Evolutionary conservation across 495 filamentous ascomycete genomes (phyloP).

Genomic region (Chaetomium fimeti): DNA sequence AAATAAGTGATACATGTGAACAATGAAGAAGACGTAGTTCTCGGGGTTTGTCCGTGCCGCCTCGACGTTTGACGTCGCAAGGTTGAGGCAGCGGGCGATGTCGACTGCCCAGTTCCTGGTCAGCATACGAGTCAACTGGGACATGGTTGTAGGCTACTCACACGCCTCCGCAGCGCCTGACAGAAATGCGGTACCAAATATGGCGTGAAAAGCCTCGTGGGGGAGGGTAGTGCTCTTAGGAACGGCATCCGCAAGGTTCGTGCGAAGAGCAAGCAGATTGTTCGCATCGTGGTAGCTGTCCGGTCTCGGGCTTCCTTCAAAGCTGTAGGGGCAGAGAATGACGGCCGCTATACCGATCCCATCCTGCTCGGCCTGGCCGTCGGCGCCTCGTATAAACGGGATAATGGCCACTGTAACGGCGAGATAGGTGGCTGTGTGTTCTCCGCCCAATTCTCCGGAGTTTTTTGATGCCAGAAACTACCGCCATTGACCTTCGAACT

Average conservation of each 20-base stretch:
- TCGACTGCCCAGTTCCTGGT: no score
- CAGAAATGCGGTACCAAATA: not conserved
- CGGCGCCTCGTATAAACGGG: no score
- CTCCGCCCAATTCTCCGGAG: no score
- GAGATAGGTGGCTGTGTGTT: no score
- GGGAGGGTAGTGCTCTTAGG: conserved; percentile 1
- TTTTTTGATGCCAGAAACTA: no score
- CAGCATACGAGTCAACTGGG: no score
- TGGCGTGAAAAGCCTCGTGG: conserved; percentile 1
- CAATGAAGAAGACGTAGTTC: not conserved
- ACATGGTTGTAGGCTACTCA: no score
- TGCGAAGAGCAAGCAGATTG: not conserved
- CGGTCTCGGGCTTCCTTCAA: not conserved
- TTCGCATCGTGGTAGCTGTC: not conserved
- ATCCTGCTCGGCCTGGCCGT: no score
- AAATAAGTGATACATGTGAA: not conserved
- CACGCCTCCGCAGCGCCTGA: no score
- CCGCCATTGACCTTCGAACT: no score
- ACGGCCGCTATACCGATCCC: not conserved
- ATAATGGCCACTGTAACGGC: no score
- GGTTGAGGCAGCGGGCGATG: no score
- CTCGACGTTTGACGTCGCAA: not conserved
- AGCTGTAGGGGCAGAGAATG: conserved; percentile 3
- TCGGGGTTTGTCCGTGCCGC: not conserved
- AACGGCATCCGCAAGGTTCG: not conserved